A percentile compares a stretch with the other conserved stretches of the same genome.
phyloP scores from a whole-genome alignment of 2,329 filamentous ascomycete species.

The Verticillium alfalfae region DNA sequence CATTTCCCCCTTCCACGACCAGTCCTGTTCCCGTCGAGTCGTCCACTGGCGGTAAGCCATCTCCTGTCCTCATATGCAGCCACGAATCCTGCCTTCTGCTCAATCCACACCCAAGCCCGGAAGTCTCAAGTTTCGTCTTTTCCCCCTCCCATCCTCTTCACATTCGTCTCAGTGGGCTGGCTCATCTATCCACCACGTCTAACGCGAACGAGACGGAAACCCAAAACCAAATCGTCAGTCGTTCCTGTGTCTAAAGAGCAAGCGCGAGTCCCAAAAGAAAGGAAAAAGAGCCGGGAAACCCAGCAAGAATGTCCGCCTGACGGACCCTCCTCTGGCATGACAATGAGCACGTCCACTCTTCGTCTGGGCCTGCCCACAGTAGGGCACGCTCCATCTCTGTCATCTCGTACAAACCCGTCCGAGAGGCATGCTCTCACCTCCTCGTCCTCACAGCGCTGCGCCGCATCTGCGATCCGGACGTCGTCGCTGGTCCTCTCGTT shows the following conservation, averaged over 20 bases:
- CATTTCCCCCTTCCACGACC: background rate
- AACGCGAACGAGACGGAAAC: background rate
- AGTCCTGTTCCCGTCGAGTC: background rate
- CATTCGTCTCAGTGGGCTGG: background rate
- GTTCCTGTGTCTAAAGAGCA: background rate
- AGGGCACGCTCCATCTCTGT: background rate
- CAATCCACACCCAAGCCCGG: background rate
- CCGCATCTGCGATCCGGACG: background rate
- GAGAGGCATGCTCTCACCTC: background rate
- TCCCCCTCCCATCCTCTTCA: background rate
- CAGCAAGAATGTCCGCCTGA: slow-evolving; percentile 1
- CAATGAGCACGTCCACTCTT: background rate
- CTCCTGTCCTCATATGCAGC: background rate
- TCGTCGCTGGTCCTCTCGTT: background rate
- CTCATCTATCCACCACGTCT: background rate
- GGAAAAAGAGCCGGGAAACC: background rate
- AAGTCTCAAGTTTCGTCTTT: background rate
- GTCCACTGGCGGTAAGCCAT: background rate
- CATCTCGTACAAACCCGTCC: background rate
- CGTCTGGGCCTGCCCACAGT: background rate
- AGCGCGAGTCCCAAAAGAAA: too few relatives aligned
- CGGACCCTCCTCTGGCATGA: background rate
- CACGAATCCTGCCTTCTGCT: background rate
- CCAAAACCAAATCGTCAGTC: background rate
- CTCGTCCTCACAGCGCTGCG: background rate